Evolutionary conservation across 2,329 filamentous ascomycete genomes (phyloP).

Genomic region (Xylariaceae sp.): DNA sequence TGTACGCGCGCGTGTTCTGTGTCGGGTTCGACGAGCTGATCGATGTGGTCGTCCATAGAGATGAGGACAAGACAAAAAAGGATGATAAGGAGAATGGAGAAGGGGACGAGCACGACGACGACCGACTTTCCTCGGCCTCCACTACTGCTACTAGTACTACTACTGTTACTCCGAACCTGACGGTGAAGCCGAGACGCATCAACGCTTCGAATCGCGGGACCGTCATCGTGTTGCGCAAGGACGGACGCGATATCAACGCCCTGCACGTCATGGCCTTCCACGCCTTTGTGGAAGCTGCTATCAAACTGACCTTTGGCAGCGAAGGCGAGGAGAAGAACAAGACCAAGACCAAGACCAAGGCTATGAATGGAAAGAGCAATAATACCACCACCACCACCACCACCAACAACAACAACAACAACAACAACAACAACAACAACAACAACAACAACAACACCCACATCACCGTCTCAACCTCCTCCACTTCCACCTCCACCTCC

Average conservation of each 20-base stretch:
- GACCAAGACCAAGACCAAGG: background rate
- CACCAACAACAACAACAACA: background rate
- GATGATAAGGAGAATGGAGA: too few species aligned
- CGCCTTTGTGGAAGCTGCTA: slow-evolving; percentile 1
- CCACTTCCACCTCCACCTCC: too few species aligned
- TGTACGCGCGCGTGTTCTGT: background rate
- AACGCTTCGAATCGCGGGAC: background rate
- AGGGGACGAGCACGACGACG: too few species aligned
- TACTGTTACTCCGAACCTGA: background rate
- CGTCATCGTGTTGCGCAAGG: slow-evolving; percentile 6
- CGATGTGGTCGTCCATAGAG: too few species aligned
- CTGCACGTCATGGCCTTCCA: slow-evolving; percentile 8
- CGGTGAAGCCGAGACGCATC: background rate
- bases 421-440: background rate
- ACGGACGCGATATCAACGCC: slow-evolving; percentile 3
- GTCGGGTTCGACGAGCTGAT: background rate
- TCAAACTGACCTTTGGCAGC: too few species aligned
- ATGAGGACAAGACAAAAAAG: too few species aligned
- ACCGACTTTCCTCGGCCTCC: too few species aligned
- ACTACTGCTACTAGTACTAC: too few species aligned
- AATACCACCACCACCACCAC: background rate
- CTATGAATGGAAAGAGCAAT: background rate
- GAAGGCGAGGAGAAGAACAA: background rate
- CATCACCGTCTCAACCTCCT: too few species aligned
- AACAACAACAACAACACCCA: background rate